Conservation (phyloP, 2,329 filamentous ascomycete genomes). For the Pleurostoma richardsiae region DNA sequence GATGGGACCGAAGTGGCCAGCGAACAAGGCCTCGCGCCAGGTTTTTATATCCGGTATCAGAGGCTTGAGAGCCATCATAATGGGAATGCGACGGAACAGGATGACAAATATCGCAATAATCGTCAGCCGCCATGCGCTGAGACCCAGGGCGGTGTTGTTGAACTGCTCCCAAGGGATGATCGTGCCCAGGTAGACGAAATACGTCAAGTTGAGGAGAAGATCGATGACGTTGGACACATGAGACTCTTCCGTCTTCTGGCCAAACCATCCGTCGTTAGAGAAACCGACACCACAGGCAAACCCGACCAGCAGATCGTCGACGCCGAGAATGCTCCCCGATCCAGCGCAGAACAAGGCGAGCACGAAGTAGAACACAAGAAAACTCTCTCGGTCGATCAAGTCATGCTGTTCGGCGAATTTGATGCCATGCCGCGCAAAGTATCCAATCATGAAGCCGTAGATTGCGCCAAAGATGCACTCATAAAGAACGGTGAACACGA, state of each 20-base stretch:
- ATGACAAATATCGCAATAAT: conserved; percentile 92
- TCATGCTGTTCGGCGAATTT: conserved; percentile 79
- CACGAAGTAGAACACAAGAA: conserved; percentile 97
- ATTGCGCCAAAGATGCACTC: conserved; percentile 92
- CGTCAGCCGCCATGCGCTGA: conserved; percentile 85
- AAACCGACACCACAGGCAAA: conserved; percentile 97
- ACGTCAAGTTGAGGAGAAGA: conserved; percentile 90
- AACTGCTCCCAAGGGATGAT: conserved; percentile 96
- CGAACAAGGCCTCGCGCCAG: conserved; percentile 94
- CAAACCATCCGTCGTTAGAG: conserved; percentile 98
- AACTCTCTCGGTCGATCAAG: conserved; percentile 92
- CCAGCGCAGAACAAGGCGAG: conserved; percentile 93
- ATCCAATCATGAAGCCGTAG: conserved; percentile 83
- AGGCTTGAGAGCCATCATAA: conserved; percentile 89
- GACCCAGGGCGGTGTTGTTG: conserved; percentile 68
- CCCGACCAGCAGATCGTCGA: conserved; percentile 91
- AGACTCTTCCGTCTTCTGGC: conserved; percentile 95
- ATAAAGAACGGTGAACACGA: conserved; percentile 86
- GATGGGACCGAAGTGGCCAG: conserved; percentile 95
- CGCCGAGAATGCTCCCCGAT: conserved; percentile 81
- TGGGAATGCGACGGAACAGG: conserved; percentile 89
- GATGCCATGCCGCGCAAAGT: conserved; percentile 85
- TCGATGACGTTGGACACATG: conserved; percentile 99
- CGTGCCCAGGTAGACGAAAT: conserved; percentile 96
- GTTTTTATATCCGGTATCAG: conserved; percentile 96